Conservation (phyloP, 2,329 filamentous ascomycete species). For the Thyridium curvatum region DNA sequence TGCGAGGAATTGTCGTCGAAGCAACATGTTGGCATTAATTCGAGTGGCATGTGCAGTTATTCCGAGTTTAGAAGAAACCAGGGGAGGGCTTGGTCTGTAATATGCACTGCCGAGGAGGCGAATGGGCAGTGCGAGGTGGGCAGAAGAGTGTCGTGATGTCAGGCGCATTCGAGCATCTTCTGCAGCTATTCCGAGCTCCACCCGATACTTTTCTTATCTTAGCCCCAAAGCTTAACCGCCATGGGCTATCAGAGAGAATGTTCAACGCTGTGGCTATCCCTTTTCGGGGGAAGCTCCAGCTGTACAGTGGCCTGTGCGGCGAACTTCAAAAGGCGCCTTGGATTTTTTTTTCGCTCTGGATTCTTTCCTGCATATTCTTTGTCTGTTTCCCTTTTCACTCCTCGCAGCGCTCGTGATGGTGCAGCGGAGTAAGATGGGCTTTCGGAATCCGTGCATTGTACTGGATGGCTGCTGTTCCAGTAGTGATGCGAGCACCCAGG, state of each 20-base stretch:
- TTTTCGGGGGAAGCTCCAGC: background rate
- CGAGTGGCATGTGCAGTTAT: conserved; percentile 14
- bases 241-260: background rate
- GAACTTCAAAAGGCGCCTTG: background rate
- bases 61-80: conserved; percentile 21
- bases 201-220: conserved; percentile 3
- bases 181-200: conserved; percentile 7
- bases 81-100: conserved; percentile 16
- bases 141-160: background rate
- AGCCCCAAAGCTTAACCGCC: background rate
- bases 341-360: too few species aligned
- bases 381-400: too few species aligned
- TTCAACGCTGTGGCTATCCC: too few species aligned
- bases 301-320: background rate
- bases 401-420: too few species aligned
- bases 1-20: too few species aligned
- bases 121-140: too few species aligned
- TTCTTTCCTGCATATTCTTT: too few species aligned
- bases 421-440: too few species aligned
- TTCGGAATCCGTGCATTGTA: too few species aligned
- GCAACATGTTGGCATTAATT: conserved; percentile 1
- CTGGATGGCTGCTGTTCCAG: too few species aligned
- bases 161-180: conserved; percentile 10
- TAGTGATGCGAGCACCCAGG: too few species aligned
- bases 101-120: background rate